phyloP scores from a whole-genome alignment of 352 stramenopile species.

The Globisporangium yorkense region DNA sequence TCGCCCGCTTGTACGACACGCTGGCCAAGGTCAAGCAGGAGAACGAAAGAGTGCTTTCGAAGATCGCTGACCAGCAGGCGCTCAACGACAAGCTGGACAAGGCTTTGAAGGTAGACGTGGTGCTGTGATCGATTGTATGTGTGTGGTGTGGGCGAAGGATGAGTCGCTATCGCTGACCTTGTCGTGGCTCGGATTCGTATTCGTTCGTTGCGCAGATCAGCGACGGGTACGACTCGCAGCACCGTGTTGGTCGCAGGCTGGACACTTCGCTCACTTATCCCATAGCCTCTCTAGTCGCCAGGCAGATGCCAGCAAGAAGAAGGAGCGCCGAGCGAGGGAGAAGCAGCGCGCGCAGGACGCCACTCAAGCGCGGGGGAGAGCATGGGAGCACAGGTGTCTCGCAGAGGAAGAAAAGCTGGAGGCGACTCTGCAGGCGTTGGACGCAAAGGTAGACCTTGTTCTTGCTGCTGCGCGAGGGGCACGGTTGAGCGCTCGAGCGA shows the following conservation, averaged over 20 bases:
- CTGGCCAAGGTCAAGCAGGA: slow-evolving; percentile 3
- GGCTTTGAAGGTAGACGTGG: slow-evolving; percentile 3
- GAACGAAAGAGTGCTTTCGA: slow-evolving; percentile 2
- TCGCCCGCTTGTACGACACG: neutral
- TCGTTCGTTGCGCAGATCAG: neutral
- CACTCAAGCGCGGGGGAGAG: neutral
- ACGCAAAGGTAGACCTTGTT: slow-evolving; percentile 1
- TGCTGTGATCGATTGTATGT: neutral
- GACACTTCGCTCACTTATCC: neutral
- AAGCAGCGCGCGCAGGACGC: neutral
- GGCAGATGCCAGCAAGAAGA: neutral
- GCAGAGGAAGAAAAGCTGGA: slow-evolving; percentile 11
- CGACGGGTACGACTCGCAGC: neutral
- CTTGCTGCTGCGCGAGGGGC: neutral
- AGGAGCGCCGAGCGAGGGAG: neutral
- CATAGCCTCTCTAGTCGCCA: slow-evolving; percentile 2
- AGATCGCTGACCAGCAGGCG: slow-evolving; percentile 4
- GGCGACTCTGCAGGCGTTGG: slow-evolving; percentile 3
- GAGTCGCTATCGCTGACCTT: neutral
- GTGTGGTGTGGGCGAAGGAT: neutral
- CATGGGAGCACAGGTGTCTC: neutral
- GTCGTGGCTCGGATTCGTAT: neutral
- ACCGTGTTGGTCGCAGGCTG: neutral
- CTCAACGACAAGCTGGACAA: slow-evolving; percentile 6
- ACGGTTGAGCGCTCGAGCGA: neutral